Evolutionary conservation across 2,329 filamentous ascomycete genomes (phyloP), one percentile per base, ranked within the genome.

Genomic region (Aspergillus eucalypticola): DNA sequence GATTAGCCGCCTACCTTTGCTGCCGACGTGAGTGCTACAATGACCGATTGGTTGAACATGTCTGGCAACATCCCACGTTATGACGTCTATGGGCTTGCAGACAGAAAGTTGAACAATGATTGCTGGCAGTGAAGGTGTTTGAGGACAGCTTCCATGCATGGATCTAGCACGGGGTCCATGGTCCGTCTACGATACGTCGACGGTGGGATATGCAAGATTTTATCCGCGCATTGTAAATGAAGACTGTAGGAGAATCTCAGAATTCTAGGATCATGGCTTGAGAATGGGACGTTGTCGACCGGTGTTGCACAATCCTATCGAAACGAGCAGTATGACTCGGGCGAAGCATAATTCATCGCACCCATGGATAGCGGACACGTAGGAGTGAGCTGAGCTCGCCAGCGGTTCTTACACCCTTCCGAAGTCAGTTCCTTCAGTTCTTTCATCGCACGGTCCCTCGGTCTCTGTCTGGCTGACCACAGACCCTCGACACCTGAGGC

Each of bases 401-500:
- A 27, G 29, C 29, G 17, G 25, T 29, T 29, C n/a, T 11, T 13
- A 17, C 4, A 19, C 21, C 8, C 15, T 44, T 56, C 32, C 32
- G 32, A 35, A 1, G 10, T 35, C 11, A 35, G 11, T 35, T 35
- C 32, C 32, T 27, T 27, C 25, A 27, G 25, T 27, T 27, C 25
- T 27, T 35, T 35, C 29, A 35, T 35, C 55, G 61, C 61, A 63
- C 61, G 61, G 61, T 19, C 61, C 61, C 58, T 35, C 11, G 13
- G 5, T 5, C 39, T 35, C 11, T 35, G 5, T 5, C 39, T 25
- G 44, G 41, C n/a, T 42, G 51, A 48, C 19, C 59, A 41, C 48
- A 52, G 59, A 58, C 59, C 55, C 42, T 63, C 42, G 61, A 63
- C 59, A 56, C 61, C 61, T 63, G 52, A 63, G 61, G 61, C 59